Evolutionary conservation across 495 filamentous ascomycete species (phyloP).

Genomic region (Cryomyces minteri): DNA sequence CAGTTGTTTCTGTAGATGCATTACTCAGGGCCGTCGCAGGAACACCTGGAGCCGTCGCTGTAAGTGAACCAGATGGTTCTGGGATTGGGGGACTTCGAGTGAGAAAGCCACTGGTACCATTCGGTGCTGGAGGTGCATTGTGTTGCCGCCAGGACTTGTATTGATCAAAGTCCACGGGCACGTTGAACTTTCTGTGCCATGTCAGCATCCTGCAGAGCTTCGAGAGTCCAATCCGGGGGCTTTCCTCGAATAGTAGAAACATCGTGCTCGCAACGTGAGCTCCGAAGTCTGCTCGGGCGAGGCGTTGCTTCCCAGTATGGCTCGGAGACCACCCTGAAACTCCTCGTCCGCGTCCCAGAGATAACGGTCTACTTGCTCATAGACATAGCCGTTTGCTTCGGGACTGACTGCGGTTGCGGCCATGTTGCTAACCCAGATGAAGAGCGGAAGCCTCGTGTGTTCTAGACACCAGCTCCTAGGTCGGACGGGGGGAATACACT

Average conservation of each 20-base stretch:
- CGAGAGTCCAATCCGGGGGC: neutral
- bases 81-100: no score
- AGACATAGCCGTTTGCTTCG: conserved; percentile 14
- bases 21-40: no score
- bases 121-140: neutral
- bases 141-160: conserved; percentile 20
- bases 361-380: conserved; percentile 29
- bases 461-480: no score
- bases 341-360: conserved; percentile 33
- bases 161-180: conserved; percentile 19
- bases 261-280: conserved; percentile 26
- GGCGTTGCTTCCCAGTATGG: conserved; percentile 25
- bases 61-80: no score
- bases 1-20: neutral
- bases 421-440: neutral
- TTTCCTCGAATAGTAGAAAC: conserved; percentile 26
- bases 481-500: neutral
- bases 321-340: conserved; percentile 28
- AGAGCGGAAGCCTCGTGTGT: neutral
- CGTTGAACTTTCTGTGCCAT: conserved; percentile 17
- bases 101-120: neutral
- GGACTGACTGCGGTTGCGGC: neutral
- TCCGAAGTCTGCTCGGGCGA: conserved; percentile 23
- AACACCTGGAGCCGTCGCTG: no score
- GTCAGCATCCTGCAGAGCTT: neutral